Evolutionary conservation across 208 protist species (phyloP), one percentile per base, ranked within the genome.

Genomic region (Wallacemonas collosoma): DNA sequence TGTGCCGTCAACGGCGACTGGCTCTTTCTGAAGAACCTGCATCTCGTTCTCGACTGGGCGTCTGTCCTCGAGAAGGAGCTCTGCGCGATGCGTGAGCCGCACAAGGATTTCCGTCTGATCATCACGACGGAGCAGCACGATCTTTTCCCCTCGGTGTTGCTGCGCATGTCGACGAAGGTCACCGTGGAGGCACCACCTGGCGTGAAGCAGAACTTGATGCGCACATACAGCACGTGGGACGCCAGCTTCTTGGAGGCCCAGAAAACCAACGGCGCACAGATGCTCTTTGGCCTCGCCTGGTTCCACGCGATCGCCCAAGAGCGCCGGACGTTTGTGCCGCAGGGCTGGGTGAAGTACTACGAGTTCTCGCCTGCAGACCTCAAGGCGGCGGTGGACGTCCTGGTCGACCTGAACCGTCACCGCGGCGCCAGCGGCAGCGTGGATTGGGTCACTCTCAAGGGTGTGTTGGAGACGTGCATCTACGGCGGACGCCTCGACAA

Each of bases 331-430:
- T 99, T 96, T 80, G 93, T 98, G 55, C 98, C 98, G 12, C 98
- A 99, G 75, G 98, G 98, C 44, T 99, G 97, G 97, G 89, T 91
- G 56, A 98, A 98, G 85, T 98, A 93, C 71, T 99, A 99, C 89
- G 98, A 99, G 75, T 99, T 99, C 82, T 96, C 95, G 1, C 73
- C 82, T 7, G 87, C 97, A 3, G 98, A 99, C 74, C 83, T 99
- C 2, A 95, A 97, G 68, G 82, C 93, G 4, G 95, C 94, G n/a
- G 83, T 86, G 6, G 91, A 98, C 76, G 80, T 99, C 38, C 69
- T 99, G 40, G 75, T 85, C 17, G 72, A 17, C 45, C 55, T 94
- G 58, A 50, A 76, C 17, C 68, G 61, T 15, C 44, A 79, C 44
- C 73, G 71, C 3, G 40, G 40, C 40, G 50, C 11, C 36, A 39